Conservation (phyloP, 352 stramenopile species). For the Globisporangium acanthophoron region DNA sequence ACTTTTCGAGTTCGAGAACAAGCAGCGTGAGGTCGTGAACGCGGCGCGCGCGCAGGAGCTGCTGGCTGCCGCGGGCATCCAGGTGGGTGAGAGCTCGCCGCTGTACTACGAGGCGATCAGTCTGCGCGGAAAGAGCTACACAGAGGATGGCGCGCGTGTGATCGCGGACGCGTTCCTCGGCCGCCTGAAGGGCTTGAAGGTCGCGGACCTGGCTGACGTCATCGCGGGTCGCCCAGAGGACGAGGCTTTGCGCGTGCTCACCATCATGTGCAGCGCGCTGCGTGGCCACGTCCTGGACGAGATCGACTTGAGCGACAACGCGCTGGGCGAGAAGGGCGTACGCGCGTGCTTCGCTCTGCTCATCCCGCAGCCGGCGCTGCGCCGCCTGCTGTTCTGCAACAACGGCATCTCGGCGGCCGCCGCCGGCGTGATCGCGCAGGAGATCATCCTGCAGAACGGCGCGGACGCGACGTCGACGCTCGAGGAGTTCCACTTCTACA, state of each 20-base stretch:
- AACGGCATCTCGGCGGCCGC: constrained; percentile 74
- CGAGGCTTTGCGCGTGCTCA: constrained; percentile 85
- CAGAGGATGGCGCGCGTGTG: constrained; percentile 47
- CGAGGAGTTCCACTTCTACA: constrained; percentile 81
- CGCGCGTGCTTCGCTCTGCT: constrained; percentile 67
- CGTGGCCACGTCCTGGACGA: constrained; percentile 65
- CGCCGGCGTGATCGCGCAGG: constrained; percentile 49
- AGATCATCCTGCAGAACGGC: constrained; percentile 69
- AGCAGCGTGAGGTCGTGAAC: constrained; percentile 66
- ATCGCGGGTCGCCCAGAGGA: constrained; percentile 89
- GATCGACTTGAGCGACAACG: constrained; percentile 86
- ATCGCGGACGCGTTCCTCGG: constrained; percentile 48
- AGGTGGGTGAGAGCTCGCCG: constrained; percentile 23
- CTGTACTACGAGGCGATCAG: constrained; percentile 51
- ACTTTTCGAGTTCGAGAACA: constrained; percentile 53
- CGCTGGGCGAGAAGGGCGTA: constrained; percentile 70
- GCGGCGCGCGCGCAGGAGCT: constrained; percentile 43
- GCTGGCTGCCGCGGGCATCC: constrained; percentile 34
- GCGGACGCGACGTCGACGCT: constrained; percentile 31
- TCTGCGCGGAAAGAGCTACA: constrained; percentile 81
- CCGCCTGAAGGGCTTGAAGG: constrained; percentile 40
- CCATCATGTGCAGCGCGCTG: constrained; percentile 74
- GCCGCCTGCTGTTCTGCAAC: constrained; percentile 68
- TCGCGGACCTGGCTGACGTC: constrained; percentile 88
- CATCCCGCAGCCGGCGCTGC: constrained; percentile 58